phyloP scores from a whole-genome alignment of 108 stramenopile species.

The Cyclotella baltica region DNA sequence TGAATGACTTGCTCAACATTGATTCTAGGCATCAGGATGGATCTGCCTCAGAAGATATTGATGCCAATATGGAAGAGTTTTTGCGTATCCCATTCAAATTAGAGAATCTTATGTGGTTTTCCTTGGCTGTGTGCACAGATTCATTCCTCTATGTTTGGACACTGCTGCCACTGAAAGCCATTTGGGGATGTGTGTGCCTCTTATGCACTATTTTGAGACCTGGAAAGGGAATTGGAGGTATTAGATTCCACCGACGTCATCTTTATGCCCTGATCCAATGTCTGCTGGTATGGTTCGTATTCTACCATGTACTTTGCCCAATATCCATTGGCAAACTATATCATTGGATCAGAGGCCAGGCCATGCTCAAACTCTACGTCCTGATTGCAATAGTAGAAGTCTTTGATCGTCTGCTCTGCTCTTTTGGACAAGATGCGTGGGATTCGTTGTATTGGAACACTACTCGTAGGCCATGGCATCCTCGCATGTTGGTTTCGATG shows the following conservation, averaged over 20 bases:
- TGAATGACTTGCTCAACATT: conserved; percentile 55
- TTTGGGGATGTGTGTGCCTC: conserved; percentile 67
- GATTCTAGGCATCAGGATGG: conserved; percentile 57
- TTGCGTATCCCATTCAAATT: conserved; percentile 89
- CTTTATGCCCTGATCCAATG: conserved; percentile 91
- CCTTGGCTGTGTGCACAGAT: conserved; percentile 92
- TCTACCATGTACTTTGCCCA: conserved; percentile 68
- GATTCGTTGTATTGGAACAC: conserved; percentile 94
- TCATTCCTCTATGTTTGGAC: conserved; percentile 94
- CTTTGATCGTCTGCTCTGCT: conserved; percentile 94
- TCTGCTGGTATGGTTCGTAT: conserved; percentile 73
- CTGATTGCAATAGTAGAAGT: conserved; percentile 97
- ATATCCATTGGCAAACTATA: conserved; percentile 93
- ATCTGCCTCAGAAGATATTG: conserved; percentile 69
- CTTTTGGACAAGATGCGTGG: conserved; percentile 97
- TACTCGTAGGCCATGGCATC: conserved; percentile 76
- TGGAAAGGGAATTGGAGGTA: conserved; percentile 33
- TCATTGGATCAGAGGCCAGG: conserved; percentile 98
- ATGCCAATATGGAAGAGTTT: conserved; percentile 94
- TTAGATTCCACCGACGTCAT: conserved; percentile 43
- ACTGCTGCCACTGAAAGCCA: conserved; percentile 88
- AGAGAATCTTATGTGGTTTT: conserved; percentile 90
- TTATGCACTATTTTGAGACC: conserved; percentile 33
- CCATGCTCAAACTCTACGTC: conserved; percentile 98
- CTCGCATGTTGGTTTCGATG: conserved; percentile 67